These are phyloP conservation scores for Exophiala sp. DNA, from an alignment of 2,329 filamentous ascomycete species.

Conservation along the genomic window DNA sequence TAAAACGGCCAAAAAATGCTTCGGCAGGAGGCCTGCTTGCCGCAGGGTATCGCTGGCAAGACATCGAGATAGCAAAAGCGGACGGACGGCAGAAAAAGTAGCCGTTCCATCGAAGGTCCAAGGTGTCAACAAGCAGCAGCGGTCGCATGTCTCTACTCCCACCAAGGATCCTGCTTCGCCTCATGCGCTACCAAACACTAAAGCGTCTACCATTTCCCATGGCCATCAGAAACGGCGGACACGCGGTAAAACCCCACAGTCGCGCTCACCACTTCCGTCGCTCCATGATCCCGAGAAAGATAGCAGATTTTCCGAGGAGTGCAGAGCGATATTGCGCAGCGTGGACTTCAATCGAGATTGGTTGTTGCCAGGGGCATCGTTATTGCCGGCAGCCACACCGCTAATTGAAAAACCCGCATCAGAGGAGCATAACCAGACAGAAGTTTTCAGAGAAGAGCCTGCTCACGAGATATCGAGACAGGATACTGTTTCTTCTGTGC, in stretches of 20 bases:
- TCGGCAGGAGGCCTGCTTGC: not conserved
- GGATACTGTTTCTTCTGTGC: not conserved
- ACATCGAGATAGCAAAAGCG: slow-evolving; percentile 8
- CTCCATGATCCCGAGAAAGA: slow-evolving; percentile 23
- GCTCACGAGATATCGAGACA: slow-evolving; percentile 6
- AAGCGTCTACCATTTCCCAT: not conserved
- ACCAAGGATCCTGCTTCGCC: not conserved
- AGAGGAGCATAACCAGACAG: not conserved
- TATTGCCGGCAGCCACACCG: not conserved
- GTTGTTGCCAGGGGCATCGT: slow-evolving; percentile 8
- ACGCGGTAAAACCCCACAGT: not conserved
- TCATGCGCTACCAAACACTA: not conserved
- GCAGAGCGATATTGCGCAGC: slow-evolving; percentile 15
- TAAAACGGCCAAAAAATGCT: slow-evolving; percentile 3
- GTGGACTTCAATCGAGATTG: slow-evolving; percentile 19
- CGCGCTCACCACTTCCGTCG: slow-evolving; percentile 16
- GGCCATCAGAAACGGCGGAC: not conserved
- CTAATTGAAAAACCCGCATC: not conserved
- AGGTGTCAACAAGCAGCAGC: slow-evolving; percentile 1
- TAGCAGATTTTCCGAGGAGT: slow-evolving; percentile 19
- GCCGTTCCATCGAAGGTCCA: not conserved
- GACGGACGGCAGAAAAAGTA: not conserved
- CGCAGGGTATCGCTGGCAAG: slow-evolving; percentile 3
- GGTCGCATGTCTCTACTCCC: not conserved
- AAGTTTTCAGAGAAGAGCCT: not conserved